These are phyloP conservation scores for Exophiala bonariae DNA, from an alignment of 2,329 filamentous ascomycete species.

Conservation along the genomic window DNA sequence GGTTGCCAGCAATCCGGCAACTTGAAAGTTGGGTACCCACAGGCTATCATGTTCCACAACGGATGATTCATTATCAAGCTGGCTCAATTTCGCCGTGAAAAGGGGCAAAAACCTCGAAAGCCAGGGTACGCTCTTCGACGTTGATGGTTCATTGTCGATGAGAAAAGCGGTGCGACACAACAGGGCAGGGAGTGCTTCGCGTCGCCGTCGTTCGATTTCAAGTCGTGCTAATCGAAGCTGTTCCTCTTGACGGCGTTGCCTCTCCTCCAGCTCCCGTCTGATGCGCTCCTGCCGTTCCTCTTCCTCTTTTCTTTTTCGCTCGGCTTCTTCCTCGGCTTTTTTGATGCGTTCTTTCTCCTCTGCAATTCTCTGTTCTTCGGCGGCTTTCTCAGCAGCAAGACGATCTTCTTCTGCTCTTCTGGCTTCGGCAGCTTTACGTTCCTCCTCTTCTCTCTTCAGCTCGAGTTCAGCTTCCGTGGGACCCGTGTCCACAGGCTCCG, in stretches of 20 bases:
- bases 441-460: conserved; percentile 19
- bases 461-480: conserved; percentile 19
- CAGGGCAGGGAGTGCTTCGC: conserved; percentile 46
- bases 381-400: conserved; percentile 11
- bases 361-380: conserved; percentile 19
- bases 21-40: conserved; percentile 52
- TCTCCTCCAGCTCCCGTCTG: conserved; percentile 37
- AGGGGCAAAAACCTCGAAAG: conserved; percentile 48
- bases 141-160: conserved; percentile 43
- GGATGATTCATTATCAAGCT: conserved; percentile 42
- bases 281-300: conserved; percentile 45
- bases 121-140: conserved; percentile 43
- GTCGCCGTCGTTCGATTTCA: conserved; percentile 46
- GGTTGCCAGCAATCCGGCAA: conserved; percentile 48
- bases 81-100: conserved; percentile 42
- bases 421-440: conserved; percentile 11
- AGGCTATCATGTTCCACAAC: conserved; percentile 40
- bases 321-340: conserved; percentile 36
- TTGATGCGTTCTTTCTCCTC: conserved; percentile 23
- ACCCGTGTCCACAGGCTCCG: conserved; percentile 20
- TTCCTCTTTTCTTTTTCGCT: conserved; percentile 43
- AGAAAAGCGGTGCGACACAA: conserved; percentile 47
- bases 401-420: conserved; percentile 10
- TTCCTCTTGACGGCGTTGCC: conserved; percentile 43
- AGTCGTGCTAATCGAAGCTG: conserved; percentile 40